phyloP scores from a whole-genome alignment of 2,329 filamentous ascomycete species.

The Epichloe scottii region DNA sequence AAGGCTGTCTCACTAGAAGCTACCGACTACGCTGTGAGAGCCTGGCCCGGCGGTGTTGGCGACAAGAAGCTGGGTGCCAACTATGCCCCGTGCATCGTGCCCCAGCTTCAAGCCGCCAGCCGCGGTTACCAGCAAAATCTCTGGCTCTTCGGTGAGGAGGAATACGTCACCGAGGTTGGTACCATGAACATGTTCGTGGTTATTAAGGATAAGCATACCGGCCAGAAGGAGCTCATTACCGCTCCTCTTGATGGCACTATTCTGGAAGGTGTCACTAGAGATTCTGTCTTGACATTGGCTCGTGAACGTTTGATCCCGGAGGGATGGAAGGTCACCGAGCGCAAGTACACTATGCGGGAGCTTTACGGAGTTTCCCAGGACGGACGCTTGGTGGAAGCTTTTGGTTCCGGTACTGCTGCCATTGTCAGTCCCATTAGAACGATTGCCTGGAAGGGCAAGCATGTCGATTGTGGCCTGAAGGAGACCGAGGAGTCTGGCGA shows the following conservation, averaged over 20 bases:
- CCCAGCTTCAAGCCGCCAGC: slow-evolving; percentile 81
- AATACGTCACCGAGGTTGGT: slow-evolving; percentile 92
- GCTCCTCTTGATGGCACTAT: slow-evolving; percentile 94
- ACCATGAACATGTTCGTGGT: slow-evolving; percentile 98
- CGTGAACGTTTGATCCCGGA: slow-evolving; percentile 70
- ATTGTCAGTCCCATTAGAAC: slow-evolving; percentile 82
- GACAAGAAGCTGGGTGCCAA: slow-evolving; percentile 98
- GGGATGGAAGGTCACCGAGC: slow-evolving; percentile 80
- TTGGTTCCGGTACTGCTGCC: slow-evolving; percentile 86
- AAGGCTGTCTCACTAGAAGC: slow-evolving; percentile 93
- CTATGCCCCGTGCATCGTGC: slow-evolving; percentile 98
- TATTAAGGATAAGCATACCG: slow-evolving; percentile 73
- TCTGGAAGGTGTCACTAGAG: slow-evolving; percentile 84
- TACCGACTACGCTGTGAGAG: slow-evolving; percentile 90
- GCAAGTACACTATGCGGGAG: slow-evolving; percentile 86
- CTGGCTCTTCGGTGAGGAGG: slow-evolving; percentile 92
- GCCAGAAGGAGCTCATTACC: slow-evolving; percentile 86
- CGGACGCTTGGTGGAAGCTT: slow-evolving; percentile 81
- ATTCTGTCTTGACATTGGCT: slow-evolving; percentile 79
- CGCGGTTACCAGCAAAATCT: slow-evolving; percentile 96
- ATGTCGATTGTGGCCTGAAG: slow-evolving; percentile 72
- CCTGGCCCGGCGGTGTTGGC: slow-evolving; percentile 94
- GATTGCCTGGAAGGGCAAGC: slow-evolving; percentile 76
- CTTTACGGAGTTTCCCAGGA: slow-evolving; percentile 70
- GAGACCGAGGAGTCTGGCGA: slow-evolving; percentile 78